A percentile compares a stretch with the other conserved stretches of the same genome.
phyloP scores from a whole-genome alignment of 345 rosid genomes.

The Linum usitatissimum region DNA sequence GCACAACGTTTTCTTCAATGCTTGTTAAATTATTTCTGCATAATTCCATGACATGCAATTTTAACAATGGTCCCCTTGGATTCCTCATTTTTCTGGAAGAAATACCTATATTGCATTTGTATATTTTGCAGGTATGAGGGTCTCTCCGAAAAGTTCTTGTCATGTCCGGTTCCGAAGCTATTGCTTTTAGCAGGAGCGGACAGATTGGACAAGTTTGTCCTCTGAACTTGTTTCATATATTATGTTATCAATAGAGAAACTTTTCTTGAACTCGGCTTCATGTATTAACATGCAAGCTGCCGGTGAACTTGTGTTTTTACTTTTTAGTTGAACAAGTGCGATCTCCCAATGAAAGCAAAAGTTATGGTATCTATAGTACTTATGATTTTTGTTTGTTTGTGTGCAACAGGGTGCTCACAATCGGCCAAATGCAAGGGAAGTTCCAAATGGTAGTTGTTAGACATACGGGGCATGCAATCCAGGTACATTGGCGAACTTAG shows the following conservation, averaged over 20 bases:
- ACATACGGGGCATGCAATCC: slow-evolving; percentile 96
- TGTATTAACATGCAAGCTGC: too few relatives aligned
- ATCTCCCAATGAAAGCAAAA: not conserved
- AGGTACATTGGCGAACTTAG: slow-evolving; percentile 35
- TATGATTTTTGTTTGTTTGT: not conserved
- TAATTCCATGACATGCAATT: not conserved
- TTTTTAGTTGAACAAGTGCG: not conserved
- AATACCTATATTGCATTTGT: not conserved
- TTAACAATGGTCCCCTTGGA: not conserved
- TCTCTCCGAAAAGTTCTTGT: slow-evolving; percentile 79
- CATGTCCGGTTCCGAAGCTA: slow-evolving; percentile 76
- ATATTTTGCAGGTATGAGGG: slow-evolving; percentile 76
- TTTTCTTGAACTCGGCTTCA: not conserved
- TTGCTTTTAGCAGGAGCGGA: slow-evolving; percentile 85
- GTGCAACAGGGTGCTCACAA: slow-evolving; percentile 63
- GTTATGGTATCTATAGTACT: not conserved
- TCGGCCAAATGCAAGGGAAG: slow-evolving; percentile 99
- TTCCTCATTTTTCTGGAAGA: not conserved
- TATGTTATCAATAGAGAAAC: not conserved
- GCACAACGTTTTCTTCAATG: not conserved
- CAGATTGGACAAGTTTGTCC: slow-evolving; percentile 65
- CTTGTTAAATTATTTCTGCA: not conserved
- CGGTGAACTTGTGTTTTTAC: too few relatives aligned
- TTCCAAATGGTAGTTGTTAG: slow-evolving; percentile 93
- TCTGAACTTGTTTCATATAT: slow-evolving; percentile 4